Evolutionary conservation across 768 basidiomycete species (phyloP).

Genomic region (Xanthoconium purpureum): DNA sequence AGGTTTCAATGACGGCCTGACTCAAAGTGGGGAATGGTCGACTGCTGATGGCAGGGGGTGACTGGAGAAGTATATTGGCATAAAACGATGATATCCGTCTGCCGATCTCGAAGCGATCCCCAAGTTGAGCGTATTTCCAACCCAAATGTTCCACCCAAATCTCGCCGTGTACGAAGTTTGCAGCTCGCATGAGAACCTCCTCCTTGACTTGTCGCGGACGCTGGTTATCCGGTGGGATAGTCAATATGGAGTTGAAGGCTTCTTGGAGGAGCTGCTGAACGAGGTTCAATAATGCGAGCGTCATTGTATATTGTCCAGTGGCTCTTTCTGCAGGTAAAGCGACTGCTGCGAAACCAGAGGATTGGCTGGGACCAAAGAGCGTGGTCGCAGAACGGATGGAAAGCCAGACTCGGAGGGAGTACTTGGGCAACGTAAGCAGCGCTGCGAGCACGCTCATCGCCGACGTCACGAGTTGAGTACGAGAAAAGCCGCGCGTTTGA

Average conservation of each 20-base stretch:
- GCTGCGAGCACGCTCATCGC: slow-evolving; percentile 80
- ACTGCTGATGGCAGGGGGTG: slow-evolving; percentile 50
- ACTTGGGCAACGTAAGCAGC: slow-evolving; percentile 67
- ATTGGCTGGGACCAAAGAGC: slow-evolving; percentile 66
- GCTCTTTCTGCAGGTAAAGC: slow-evolving; percentile 70
- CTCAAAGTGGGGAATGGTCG: slow-evolving; percentile 61
- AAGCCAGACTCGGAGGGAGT: slow-evolving; percentile 84
- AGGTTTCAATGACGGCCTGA: slow-evolving; percentile 62
- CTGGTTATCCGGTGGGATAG: slow-evolving; percentile 51
- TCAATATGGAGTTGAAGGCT: slow-evolving; percentile 52
- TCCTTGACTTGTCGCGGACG: slow-evolving; percentile 74
- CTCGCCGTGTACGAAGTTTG: slow-evolving; percentile 77
- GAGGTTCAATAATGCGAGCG: slow-evolving; percentile 71
- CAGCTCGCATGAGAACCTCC: slow-evolving; percentile 76
- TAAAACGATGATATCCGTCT: slow-evolving; percentile 65
- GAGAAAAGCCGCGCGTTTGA: slow-evolving; percentile 40
- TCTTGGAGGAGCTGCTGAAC: slow-evolving; percentile 75
- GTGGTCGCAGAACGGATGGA: slow-evolving; percentile 77
- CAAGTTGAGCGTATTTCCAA: slow-evolving; percentile 83
- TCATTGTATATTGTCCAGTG: slow-evolving; percentile 78
- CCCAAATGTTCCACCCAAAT: slow-evolving; percentile 84
- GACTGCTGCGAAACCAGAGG: slow-evolving; percentile 54
- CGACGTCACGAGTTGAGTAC: slow-evolving; percentile 68
- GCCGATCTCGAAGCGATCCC: slow-evolving; percentile 83
- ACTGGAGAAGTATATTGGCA: slow-evolving; percentile 59